Conservation (phyloP, 2,329 filamentous ascomycete species). For the Pezicula neosporulosa region DNA sequence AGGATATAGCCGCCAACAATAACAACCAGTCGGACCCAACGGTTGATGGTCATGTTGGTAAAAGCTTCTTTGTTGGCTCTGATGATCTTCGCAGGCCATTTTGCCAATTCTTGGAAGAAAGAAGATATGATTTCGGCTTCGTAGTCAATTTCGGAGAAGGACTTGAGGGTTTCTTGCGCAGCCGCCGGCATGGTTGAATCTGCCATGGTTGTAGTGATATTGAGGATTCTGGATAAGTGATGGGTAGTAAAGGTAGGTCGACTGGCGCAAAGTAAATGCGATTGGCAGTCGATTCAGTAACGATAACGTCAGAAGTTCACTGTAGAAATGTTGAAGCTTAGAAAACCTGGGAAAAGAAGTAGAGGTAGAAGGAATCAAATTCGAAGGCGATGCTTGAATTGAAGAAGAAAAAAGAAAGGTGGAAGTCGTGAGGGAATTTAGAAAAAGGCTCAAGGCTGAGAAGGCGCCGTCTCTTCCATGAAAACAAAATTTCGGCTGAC, state of each 20-base stretch:
- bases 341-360: neutral
- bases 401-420: slow-evolving; percentile 1
- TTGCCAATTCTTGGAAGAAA: neutral
- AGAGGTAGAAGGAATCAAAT: neutral
- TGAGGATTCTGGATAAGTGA: neutral
- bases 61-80: slow-evolving; percentile 50
- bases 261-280: too few relatives aligned
- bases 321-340: too few relatives aligned
- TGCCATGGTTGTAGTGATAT: slow-evolving; percentile 3
- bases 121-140: neutral
- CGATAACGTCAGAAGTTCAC: too few relatives aligned
- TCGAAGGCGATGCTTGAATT: neutral
- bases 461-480: neutral
- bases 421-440: neutral
- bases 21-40: slow-evolving; percentile 66
- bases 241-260: too few relatives aligned
- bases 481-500: slow-evolving; percentile 4
- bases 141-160: neutral
- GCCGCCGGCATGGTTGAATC: neutral
- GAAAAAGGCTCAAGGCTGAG: neutral
- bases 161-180: neutral
- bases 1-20: slow-evolving; percentile 72
- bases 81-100: slow-evolving; percentile 26
- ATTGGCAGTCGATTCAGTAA: too few relatives aligned
- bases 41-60: slow-evolving; percentile 45